Conservation (phyloP, 2,329 filamentous ascomycete genomes). For the Mariannaea sp. region DNA sequence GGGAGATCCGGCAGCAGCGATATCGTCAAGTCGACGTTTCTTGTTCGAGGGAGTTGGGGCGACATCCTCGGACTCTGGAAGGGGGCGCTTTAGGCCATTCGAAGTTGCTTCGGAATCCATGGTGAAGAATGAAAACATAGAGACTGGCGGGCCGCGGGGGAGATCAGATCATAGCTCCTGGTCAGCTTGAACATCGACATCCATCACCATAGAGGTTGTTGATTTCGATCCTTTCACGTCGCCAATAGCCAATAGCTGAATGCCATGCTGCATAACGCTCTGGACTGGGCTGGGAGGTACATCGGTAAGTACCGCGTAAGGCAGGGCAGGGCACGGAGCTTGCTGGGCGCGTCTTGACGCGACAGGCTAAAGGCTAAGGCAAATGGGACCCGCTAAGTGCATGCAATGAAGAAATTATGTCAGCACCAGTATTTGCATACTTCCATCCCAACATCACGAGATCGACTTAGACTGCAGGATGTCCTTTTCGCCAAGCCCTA, state of each 20-base stretch:
- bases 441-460: conserved; percentile 15
- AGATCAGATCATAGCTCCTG: conserved; percentile 14
- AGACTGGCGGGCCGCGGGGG: background rate
- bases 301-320: no score
- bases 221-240: conserved; percentile 17
- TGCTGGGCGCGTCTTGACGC: no score
- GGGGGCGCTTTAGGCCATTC: conserved; percentile 33
- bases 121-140: background rate
- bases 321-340: no score
- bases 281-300: no score
- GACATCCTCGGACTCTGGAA: conserved; percentile 30
- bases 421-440: conserved; percentile 11
- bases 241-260: background rate
- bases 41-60: conserved; percentile 40
- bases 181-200: conserved; percentile 23
- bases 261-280: background rate
- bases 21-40: conserved; percentile 40
- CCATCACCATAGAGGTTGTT: conserved; percentile 24
- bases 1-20: conserved; percentile 29
- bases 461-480: conserved; percentile 10
- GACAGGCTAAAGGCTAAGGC: background rate
- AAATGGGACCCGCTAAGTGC: conserved; percentile 6
- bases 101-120: conserved; percentile 38
- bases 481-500: background rate
- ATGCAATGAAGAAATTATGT: background rate